Evolutionary conservation across 2,329 filamentous ascomycete species (phyloP), one percentile per base, ranked within the genome.

Genomic region (Cercospora nicotianae): DNA sequence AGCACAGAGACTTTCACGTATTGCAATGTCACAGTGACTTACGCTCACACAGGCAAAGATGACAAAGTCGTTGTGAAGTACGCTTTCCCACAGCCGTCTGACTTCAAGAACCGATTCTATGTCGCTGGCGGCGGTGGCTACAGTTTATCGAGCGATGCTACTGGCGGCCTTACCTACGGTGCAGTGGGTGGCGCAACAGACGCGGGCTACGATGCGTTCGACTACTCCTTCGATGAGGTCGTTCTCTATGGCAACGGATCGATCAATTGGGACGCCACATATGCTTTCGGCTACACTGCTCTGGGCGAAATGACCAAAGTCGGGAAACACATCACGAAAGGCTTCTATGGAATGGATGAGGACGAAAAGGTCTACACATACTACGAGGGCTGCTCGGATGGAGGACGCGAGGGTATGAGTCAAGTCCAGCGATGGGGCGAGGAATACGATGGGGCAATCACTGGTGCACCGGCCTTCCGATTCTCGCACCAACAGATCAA

Each of bases 391-490:
- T 86, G 84, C 75, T 85, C 83, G 16, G 84, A 86, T 59, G 84
- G 84, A 23, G 84, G 81, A 4, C 79, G 82, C 3, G 81, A 83
- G 68, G 82, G 78, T 16, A 82, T 80, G 81, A 81, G 80, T 65
- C 83, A 86, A 74, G 76, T 84, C 1, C 84, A 86, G 74, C 81
- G 83, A 18, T 85, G 80, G 72, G 82, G 81, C 5, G 80, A 82
- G 63, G 70, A 84, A 72, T 83, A 82, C 57, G 82, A 84, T 66
- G 82, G 83, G 9, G 78, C 80, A 0, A 76, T 82, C 1, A 79
- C 79, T 3, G 83, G 83, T 2, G 81, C 80, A 0, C 83, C 83
- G 3, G 83, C 82, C 0, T 80, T 84, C 69, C 79, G 82, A 9
- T 80, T 78, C 51, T 77, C 77, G 5, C 79, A 81, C 61, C 82